phyloP scores from a whole-genome alignment of 2,329 filamentous ascomycete species.

The Trichothecium sympodiale region DNA sequence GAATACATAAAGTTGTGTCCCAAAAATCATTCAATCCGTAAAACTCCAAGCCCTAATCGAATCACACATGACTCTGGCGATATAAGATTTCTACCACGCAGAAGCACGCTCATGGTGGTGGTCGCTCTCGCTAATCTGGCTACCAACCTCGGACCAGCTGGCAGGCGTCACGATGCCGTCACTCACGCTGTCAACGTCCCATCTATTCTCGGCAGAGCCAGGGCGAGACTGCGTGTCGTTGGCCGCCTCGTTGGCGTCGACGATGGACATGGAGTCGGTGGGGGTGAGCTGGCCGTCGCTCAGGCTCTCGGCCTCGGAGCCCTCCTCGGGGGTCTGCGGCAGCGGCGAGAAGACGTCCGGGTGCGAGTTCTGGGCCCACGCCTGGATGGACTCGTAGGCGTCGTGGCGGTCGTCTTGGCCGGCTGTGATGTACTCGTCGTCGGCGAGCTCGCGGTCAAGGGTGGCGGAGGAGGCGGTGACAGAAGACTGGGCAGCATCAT shows the following conservation, averaged over 20 bases:
- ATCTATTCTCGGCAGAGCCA: slow-evolving; percentile 15
- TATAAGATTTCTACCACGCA: too few relatives aligned
- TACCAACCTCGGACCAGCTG: slow-evolving; percentile 56
- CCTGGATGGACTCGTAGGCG: slow-evolving; percentile 51
- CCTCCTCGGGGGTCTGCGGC: slow-evolving; percentile 40
- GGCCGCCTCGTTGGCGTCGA: slow-evolving; percentile 36
- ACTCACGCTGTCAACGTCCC: slow-evolving; percentile 41
- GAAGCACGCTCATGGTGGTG: slow-evolving; percentile 8
- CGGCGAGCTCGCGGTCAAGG: slow-evolving; percentile 23
- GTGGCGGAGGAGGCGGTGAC: slow-evolving; percentile 14
- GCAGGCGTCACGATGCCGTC: slow-evolving; percentile 48
- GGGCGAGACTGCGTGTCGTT: slow-evolving; percentile 25
- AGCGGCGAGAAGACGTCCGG: slow-evolving; percentile 44
- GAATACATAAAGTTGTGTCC: too few relatives aligned
- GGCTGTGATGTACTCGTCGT: slow-evolving; percentile 42
- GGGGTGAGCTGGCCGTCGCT: slow-evolving; percentile 45
- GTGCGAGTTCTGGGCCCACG: slow-evolving; percentile 47
- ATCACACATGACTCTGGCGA: too few relatives aligned
- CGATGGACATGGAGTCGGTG: slow-evolving; percentile 45
- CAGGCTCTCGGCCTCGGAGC: slow-evolving; percentile 16
- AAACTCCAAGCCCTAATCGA: too few relatives aligned
- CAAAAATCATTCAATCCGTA: too few relatives aligned
- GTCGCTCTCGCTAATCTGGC: slow-evolving; percentile 47
- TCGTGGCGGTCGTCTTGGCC: slow-evolving; percentile 34
- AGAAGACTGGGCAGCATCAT: slow-evolving; percentile 8